A percentile compares a stretch with the other conserved stretches of the same genome.
These are phyloP conservation scores for Porpolomopsis calyptriformis DNA, from an alignment of 768 basidiomycete species.

Conservation along the genomic window DNA sequence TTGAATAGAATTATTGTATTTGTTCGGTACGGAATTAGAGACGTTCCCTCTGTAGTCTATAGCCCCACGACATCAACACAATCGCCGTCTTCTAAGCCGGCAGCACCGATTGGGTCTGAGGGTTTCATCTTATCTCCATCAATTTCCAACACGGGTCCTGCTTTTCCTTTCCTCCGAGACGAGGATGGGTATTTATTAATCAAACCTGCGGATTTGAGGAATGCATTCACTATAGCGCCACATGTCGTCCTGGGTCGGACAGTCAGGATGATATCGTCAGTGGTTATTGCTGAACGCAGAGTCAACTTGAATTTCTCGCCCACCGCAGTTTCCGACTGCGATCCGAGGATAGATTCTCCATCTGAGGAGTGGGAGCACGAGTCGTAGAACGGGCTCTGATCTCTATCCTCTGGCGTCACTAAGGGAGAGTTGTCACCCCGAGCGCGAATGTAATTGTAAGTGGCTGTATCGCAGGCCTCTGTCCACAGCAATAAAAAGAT, in stretches of 20 bases:
- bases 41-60: conserved; percentile 14
- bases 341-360: conserved; percentile 12
- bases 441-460: conserved; percentile 51
- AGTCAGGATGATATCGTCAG: conserved; percentile 49
- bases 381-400: not conserved
- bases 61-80: conserved; percentile 64
- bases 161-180: conserved; percentile 25
- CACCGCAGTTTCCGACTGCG: conserved; percentile 31
- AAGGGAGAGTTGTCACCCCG: conserved; percentile 14
- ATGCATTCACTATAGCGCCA: conserved; percentile 64
- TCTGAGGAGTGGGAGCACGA: not conserved
- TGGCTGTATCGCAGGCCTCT: conserved; percentile 59
- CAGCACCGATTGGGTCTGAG: conserved; percentile 48
- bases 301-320: conserved; percentile 56
- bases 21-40: not conserved
- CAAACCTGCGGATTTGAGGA: conserved; percentile 57
- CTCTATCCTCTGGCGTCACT: not conserved
- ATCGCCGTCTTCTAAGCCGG: conserved; percentile 73
- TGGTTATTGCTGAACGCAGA: conserved; percentile 44
- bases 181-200: conserved; percentile 38
- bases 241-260: conserved; percentile 71
- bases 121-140: conserved; percentile 67
- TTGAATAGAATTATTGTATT: no score
- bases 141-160: conserved; percentile 43
- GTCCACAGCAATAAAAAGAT: not conserved